Base-by-base conservation (phyloP, 306 rosid genomes). In the Arachis hypogaea region DNA sequence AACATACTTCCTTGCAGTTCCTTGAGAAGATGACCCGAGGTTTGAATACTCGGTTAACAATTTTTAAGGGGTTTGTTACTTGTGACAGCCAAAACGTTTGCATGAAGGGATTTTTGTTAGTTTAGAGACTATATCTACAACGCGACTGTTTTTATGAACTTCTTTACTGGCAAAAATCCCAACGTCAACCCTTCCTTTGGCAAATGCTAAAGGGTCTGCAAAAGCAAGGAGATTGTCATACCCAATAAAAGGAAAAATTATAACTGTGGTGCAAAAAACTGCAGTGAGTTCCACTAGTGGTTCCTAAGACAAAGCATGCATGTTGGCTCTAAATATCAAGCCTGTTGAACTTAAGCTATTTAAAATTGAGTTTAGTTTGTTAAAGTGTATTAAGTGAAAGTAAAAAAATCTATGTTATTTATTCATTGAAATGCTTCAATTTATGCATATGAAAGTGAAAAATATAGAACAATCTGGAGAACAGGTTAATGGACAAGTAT, bases 171-270 rank as follows among this genome's bases (percentile, higher is more conserved):
- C 14, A 14, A 14, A 14, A 14, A 14, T 14, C 14, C 14, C 14
- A 14, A 14, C 14, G 14, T 14, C 14, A 14, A 14, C 14, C 14
- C 14, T 14, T 62, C 87, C 85, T 77, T 76, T 73, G 14, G 71
- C 72, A 3, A 86, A 85, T 80, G 86, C 82, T 63, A 90, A 85
- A 86, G 86, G 75, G 68, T 64, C 86, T 57, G 36, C 79, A 57
- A 86, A 69, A 72, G 59, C 92, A 58, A 87, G 91, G 77, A 87
- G 96, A 76, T 77, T 94, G 63, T 86, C 97, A 40, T 94, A 80
- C 73, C 86, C 97, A 14, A 10, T 88, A 57, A 62, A 86, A 3
- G 91, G 83, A 44, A 87, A 85, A 66, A 76, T 44, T 16, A 66
- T 62, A 65, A 78, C 74, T 40, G 56, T 40, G 57, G 89, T 30